phyloP scores from a whole-genome alignment of 805 yeast genomes.

The Tetrapisispora iriomotensis region DNA sequence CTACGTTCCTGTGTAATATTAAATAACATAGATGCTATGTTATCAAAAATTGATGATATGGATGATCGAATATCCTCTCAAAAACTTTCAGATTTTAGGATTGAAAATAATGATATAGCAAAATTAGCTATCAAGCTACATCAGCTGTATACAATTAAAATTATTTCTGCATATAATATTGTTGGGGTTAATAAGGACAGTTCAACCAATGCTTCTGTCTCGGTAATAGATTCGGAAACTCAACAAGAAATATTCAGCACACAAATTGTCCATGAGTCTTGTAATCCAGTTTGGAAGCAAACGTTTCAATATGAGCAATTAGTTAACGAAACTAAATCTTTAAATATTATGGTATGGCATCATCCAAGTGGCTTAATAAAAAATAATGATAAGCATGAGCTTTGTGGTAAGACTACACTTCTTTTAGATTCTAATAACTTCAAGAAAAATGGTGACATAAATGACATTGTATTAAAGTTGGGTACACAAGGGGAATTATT shows the following conservation, averaged over 20 bases:
- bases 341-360: conserved; percentile 65
- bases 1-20: conserved; percentile 64
- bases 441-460: conserved; percentile 59
- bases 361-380: conserved; percentile 32
- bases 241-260: conserved; percentile 60
- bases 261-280: conserved; percentile 46
- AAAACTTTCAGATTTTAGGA: conserved; percentile 29
- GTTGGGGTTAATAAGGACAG: conserved; percentile 39
- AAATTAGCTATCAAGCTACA: neutral
- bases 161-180: conserved; percentile 56
- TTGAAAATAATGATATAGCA: neutral
- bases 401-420: conserved; percentile 56
- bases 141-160: conserved; percentile 48
- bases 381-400: conserved; percentile 40
- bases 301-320: conserved; percentile 51
- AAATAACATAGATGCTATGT: conserved; percentile 51
- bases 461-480: conserved; percentile 46
- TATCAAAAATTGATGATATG: conserved; percentile 38
- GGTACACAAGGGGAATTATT: conserved; percentile 61
- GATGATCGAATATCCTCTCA: conserved; percentile 56
- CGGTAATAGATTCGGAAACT: conserved; percentile 47
- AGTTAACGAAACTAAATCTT: conserved; percentile 34
- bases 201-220: conserved; percentile 47
- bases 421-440: conserved; percentile 53
- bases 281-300: conserved; percentile 81